phyloP scores from a whole-genome alignment of 306 rosid genomes.

The Fragaria nilgerrensis region DNA sequence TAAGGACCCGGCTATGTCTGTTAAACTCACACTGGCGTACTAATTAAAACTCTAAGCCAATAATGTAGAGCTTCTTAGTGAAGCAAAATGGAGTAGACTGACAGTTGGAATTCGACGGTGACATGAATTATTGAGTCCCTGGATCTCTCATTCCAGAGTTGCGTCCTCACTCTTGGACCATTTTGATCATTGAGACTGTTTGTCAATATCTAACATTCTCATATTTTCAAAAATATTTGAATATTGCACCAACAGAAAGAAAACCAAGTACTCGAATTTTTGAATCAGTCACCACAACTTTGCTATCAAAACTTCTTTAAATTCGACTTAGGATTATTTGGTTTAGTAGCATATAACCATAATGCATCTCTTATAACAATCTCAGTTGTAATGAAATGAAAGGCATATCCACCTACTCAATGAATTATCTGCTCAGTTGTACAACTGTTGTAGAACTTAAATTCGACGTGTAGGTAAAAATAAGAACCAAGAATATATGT shows the following conservation, averaged over 20 bases:
- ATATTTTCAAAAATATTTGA: background rate
- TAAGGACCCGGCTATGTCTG: background rate
- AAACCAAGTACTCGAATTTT: background rate
- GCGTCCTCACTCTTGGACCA: background rate
- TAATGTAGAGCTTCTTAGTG: background rate
- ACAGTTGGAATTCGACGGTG: background rate
- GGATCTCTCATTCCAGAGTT: background rate
- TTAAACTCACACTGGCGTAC: background rate
- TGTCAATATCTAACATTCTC: background rate
- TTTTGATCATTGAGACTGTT: background rate
- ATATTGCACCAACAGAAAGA: background rate
- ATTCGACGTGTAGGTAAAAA: too few relatives aligned
- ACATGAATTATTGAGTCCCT: constrained; percentile 5
- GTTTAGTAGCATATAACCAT: too few relatives aligned
- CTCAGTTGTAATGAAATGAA: too few relatives aligned
- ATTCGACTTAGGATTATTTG: background rate
- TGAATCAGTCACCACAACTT: background rate
- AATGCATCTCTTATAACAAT: background rate
- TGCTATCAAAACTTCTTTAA: too few relatives aligned
- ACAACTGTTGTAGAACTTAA: too few relatives aligned
- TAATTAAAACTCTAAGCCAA: background rate
- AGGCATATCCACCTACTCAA: too few relatives aligned
- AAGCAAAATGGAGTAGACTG: background rate
- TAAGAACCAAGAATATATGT: too few relatives aligned
- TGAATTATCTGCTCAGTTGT: too few relatives aligned